Evolutionary conservation across 371 early-diverging fungal species (phyloP), one percentile per base, ranked within the genome.

Genomic region (Mycotypha africana): DNA sequence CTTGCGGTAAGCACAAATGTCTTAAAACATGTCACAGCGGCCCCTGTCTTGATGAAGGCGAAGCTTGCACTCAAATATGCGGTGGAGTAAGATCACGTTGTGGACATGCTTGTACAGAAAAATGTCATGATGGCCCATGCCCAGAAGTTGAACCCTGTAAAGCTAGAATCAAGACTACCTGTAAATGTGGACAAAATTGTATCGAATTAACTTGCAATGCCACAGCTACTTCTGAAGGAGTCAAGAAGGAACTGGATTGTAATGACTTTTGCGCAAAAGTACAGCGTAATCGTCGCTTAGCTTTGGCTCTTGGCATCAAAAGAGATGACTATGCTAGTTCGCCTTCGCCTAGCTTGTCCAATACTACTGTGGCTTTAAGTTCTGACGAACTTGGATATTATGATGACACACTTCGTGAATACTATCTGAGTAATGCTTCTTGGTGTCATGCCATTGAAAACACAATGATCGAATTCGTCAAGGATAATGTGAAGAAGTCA

Each of bases 1-100:
- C 60, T 0, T 89, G 91, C 35, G 84, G 85, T 15, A 78, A 76
- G 4, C 92, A 91, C 57, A 48, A 45, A 11, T 91, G 92, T 60
- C 60, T 51, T 43, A 81, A 78, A 35, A 68, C 79, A n/a, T 91
- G 92, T 53, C 92, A 91, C 42, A 59, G 62, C 22, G 88, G 81
- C 2, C 70, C 74, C 11, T 91, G 91, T 45, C 41, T 84, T 11
- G 23, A 22, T 2, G 70, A 72, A 1, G 57, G 51, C 8, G 65
- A 76, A 38, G 33, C 58, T 2, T 91, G 92, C 52, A 53, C 43
- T 0, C 84, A 84, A 45, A 16, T 46, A 2, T 91, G 92, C 47
- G 67, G 73, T 10, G 78, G 80, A 38, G 67, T 74, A 11, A 79
- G 85, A 40, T 63, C 54, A 41, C 58, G 63, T 19, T 91, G 92